Conservation (phyloP, 2,329 filamentous ascomycete genomes). For the Escovopsis sp. region DNA sequence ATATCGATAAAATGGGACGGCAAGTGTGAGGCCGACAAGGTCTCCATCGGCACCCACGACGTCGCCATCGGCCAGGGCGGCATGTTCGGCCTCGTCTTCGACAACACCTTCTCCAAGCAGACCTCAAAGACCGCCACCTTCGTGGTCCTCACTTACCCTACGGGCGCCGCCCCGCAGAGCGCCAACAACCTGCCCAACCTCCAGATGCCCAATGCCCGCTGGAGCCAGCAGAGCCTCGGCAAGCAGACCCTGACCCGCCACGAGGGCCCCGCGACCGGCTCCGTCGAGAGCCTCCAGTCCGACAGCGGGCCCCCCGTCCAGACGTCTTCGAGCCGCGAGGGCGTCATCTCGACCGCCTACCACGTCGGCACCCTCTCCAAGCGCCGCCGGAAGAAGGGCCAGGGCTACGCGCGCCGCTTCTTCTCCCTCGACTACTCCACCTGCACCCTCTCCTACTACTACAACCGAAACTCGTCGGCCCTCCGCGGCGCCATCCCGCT, state of each 20-base stretch:
- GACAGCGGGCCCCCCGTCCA: conserved; percentile 30
- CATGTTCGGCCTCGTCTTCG: conserved; percentile 93
- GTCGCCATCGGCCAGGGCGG: conserved; percentile 61
- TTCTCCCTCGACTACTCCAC: conserved; percentile 94
- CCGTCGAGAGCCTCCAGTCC: conserved; percentile 43
- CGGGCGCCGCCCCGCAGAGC: conserved; percentile 61
- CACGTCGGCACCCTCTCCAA: conserved; percentile 81
- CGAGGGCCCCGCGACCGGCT: conserved; percentile 34
- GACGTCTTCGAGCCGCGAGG: conserved; percentile 38
- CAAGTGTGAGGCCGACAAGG: conserved; percentile 92
- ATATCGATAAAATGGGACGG: conserved; percentile 71
- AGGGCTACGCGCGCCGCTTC: conserved; percentile 84
- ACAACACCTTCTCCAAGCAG: conserved; percentile 97
- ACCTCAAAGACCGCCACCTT: conserved; percentile 91
- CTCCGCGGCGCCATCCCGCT: conserved; percentile 85
- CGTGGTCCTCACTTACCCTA: conserved; percentile 86
- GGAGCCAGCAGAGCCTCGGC: conserved; percentile 38
- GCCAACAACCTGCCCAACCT: conserved; percentile 53
- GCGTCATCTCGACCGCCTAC: conserved; percentile 35
- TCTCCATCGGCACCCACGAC: conserved; percentile 79
- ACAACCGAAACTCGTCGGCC: conserved; percentile 84
- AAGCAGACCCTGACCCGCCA: conserved; percentile 31
- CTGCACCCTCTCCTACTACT: conserved; percentile 91
- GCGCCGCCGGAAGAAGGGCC: conserved; percentile 80
- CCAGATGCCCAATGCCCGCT: conserved; percentile 23